phyloP scores from a whole-genome alignment of 1,284 basidiomycete species.

The Sanghuangporus weigelae region DNA sequence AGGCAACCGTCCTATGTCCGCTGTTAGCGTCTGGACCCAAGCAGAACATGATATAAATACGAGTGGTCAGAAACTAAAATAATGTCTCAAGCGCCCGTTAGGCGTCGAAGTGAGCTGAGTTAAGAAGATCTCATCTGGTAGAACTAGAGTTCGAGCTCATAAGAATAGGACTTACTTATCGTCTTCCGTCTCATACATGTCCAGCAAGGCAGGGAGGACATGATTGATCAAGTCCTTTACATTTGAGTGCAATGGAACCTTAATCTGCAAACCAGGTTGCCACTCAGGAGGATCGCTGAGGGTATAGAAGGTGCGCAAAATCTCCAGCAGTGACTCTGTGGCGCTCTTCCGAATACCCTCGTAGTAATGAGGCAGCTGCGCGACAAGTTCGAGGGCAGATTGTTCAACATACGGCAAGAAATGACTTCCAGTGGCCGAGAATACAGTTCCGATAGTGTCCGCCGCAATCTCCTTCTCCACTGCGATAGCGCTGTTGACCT shows the following conservation, averaged over 20 bases:
- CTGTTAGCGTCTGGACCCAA: conserved; percentile 21
- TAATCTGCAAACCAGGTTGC: conserved; percentile 65
- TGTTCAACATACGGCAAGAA: conserved; percentile 89
- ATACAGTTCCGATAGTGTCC: conserved; percentile 92
- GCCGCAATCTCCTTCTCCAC: conserved; percentile 99
- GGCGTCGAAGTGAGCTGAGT: conserved; percentile 88
- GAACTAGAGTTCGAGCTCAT: conserved; percentile 2
- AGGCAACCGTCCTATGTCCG: conserved; percentile 74
- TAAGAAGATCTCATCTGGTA: conserved; percentile 55
- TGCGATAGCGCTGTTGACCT: conserved; percentile 94
- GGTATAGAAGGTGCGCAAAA: conserved; percentile 91
- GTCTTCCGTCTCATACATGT: conserved; percentile 93
- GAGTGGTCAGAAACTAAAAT: conserved; percentile 30
- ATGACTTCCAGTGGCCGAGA: conserved; percentile 74
- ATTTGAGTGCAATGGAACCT: conserved; percentile 61
- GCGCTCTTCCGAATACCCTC: conserved; percentile 97
- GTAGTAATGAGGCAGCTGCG: conserved; percentile 90
- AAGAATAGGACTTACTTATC: conserved; percentile 77
- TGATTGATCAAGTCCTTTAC: conserved; percentile 83
- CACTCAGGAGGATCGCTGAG: conserved; percentile 81
- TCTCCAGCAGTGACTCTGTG: conserved; percentile 84
- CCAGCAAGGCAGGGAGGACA: conserved; percentile 73
- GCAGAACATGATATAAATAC: conserved; percentile 14
- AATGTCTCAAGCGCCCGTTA: conserved; percentile 55
- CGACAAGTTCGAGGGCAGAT: conserved; percentile 77